These are phyloP conservation scores for Yueomyces sp. DNA, from an alignment of 805 yeast genomes.

Conservation along the genomic window DNA sequence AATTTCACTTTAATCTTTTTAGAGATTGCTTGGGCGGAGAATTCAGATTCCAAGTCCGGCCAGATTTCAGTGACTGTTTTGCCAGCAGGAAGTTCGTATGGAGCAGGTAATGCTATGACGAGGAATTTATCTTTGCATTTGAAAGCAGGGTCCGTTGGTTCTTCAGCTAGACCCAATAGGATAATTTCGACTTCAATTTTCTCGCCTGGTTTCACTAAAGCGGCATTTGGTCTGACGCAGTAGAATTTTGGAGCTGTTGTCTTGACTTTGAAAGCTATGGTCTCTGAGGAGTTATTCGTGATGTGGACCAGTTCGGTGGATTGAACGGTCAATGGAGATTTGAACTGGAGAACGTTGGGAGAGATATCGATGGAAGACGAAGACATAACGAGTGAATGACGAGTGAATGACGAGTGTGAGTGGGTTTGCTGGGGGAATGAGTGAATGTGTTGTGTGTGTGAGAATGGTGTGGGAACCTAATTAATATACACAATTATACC, in stretches of 20 bases:
- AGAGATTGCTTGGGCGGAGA: constrained; percentile 40
- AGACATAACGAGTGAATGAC: not conserved
- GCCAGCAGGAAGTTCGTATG: constrained; percentile 36
- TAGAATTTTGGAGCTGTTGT: constrained; percentile 94
- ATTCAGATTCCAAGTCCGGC: constrained; percentile 55
- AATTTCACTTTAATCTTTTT: constrained; percentile 58
- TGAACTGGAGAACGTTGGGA: constrained; percentile 55
- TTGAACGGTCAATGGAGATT: constrained; percentile 66
- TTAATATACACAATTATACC: too few relatives aligned
- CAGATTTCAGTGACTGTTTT: constrained; percentile 55
- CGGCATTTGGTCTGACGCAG: constrained; percentile 94
- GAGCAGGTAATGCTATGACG: constrained; percentile 73
- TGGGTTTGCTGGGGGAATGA: constrained; percentile 9
- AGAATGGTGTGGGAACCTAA: too few relatives aligned
- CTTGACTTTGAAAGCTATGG: constrained; percentile 86
- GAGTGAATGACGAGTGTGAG: constrained; percentile 8
- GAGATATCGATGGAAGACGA: constrained; percentile 39
- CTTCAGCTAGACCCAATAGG: constrained; percentile 72
- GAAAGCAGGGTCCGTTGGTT: constrained; percentile 52
- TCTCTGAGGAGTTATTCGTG: constrained; percentile 44
- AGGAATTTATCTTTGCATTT: constrained; percentile 88
- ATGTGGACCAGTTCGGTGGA: constrained; percentile 44
- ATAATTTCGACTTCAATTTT: constrained; percentile 65
- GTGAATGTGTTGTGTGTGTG: not conserved
- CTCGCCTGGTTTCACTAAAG: constrained; percentile 67